Evolutionary conservation across 495 filamentous ascomycete genomes (phyloP).

Genomic region (Aspergillus taichungensis): DNA sequence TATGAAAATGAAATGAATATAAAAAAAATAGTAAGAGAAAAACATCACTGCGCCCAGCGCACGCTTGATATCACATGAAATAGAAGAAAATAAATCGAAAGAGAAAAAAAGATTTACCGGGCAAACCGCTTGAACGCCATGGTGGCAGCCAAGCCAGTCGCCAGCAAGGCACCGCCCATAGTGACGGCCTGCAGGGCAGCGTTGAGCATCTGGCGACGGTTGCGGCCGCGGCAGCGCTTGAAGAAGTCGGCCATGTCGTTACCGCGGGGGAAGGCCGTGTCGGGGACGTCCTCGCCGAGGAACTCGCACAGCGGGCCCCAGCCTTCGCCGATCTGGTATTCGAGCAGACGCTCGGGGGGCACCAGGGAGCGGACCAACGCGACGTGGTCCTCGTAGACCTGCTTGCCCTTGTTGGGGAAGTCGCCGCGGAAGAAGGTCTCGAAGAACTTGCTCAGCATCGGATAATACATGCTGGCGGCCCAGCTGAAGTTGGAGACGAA

Average conservation of each 20-base stretch:
- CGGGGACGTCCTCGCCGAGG: slow-evolving; percentile 50
- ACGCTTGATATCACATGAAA: slow-evolving; percentile 6
- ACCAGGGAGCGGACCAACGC: slow-evolving; percentile 37
- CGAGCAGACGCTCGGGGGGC: slow-evolving; percentile 44
- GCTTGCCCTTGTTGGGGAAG: slow-evolving; percentile 43
- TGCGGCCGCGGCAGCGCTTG: slow-evolving; percentile 47
- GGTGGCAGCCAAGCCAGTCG: slow-evolving; percentile 30
- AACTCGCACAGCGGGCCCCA: slow-evolving; percentile 63
- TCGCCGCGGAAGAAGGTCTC: slow-evolving; percentile 46
- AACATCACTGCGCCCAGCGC: slow-evolving; percentile 11
- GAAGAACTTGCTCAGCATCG: slow-evolving; percentile 53
- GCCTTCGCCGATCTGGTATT: slow-evolving; percentile 56
- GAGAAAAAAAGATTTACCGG: slow-evolving; percentile 17
- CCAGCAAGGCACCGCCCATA: slow-evolving; percentile 37
- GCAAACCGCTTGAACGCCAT: slow-evolving; percentile 37
- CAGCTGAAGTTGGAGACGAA: slow-evolving; percentile 44
- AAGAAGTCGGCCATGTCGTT: slow-evolving; percentile 52
- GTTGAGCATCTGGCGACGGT: slow-evolving; percentile 55
- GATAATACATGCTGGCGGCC: slow-evolving; percentile 50
- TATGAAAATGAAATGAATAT: slow-evolving; percentile 1
- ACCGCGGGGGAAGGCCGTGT: slow-evolving; percentile 35
- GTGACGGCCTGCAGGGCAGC: slow-evolving; percentile 43
- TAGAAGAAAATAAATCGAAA: slow-evolving; percentile 1
- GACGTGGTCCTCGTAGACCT: slow-evolving; percentile 40
- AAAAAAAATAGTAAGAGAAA: slow-evolving; percentile 6